These are phyloP conservation scores for Malus fusca DNA, from an alignment of 306 rosid species.

Conservation along the genomic window DNA sequence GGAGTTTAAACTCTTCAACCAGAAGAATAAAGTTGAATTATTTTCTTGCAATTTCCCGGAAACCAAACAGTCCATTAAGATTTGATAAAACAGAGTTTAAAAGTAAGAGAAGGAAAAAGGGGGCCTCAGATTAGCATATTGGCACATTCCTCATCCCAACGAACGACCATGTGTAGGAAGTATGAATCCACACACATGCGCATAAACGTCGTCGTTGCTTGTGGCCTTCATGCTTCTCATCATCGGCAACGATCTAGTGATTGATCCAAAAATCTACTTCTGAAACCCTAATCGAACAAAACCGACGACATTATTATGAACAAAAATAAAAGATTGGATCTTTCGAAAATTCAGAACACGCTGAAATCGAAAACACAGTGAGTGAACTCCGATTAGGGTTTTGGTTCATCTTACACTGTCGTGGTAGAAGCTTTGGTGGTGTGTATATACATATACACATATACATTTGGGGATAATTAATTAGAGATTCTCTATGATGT, in stretches of 20 bases:
- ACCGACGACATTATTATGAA: not conserved
- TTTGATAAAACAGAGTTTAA: not conserved
- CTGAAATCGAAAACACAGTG: not conserved
- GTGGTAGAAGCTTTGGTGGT: not conserved
- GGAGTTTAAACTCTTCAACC: not conserved
- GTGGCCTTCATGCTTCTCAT: constrained; percentile 11
- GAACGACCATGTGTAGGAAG: constrained; percentile 38
- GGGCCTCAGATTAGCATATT: constrained; percentile 76
- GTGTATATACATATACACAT: not conserved
- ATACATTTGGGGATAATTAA: not conserved
- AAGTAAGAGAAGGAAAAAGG: not conserved
- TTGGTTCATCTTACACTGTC: not conserved
- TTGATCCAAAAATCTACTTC: not conserved
- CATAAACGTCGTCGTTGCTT: constrained; percentile 42
- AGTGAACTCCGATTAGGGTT: not conserved
- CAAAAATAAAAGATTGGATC: not conserved
- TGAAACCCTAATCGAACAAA: not conserved
- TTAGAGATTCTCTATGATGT: too few species aligned
- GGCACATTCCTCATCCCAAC: constrained; percentile 65
- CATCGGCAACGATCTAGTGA: not conserved
- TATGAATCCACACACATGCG: constrained; percentile 28
- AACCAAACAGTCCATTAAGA: not conserved
- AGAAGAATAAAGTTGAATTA: not conserved
- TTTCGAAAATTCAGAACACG: not conserved
- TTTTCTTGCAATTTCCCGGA: not conserved